These are phyloP conservation scores for Magnaporthiopsis poae DNA, from an alignment of 2,329 filamentous ascomycete species.

Conservation along the genomic window DNA sequence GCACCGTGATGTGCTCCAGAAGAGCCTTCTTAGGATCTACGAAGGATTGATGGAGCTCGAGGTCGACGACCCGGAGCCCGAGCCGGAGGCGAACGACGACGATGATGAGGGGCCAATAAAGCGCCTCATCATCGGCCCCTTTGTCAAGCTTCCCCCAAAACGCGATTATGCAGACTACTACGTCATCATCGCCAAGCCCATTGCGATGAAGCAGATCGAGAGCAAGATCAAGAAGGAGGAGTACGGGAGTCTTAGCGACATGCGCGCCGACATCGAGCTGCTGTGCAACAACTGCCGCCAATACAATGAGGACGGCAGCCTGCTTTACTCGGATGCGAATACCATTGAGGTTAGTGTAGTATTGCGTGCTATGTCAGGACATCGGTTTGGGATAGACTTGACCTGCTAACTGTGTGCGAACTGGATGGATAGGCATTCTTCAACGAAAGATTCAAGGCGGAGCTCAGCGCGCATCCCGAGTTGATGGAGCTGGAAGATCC, in stretches of 20 bases:
- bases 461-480: conserved; percentile 16
- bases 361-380: conserved; percentile 1
- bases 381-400: too few relatives aligned
- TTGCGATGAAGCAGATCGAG: conserved; percentile 91
- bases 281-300: conserved; percentile 86
- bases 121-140: conserved; percentile 83
- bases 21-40: conserved; percentile 65
- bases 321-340: conserved; percentile 86
- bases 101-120: conserved; percentile 47
- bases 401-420: not conserved
- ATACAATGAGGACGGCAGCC: conserved; percentile 91
- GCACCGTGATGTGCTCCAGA: conserved; percentile 69
- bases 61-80: conserved; percentile 58
- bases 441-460: conserved; percentile 38
- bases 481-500: conserved; percentile 17
- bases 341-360: conserved; percentile 69
- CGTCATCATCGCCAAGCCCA: conserved; percentile 79
- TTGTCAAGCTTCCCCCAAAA: conserved; percentile 82
- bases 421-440: conserved; percentile 41
- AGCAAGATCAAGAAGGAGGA: conserved; percentile 94
- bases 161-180: conserved; percentile 92
- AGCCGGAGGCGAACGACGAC: conserved; percentile 35
- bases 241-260: conserved; percentile 70
- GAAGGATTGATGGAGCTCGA: conserved; percentile 76
- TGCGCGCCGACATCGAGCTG: conserved; percentile 71